Evolutionary conservation across 176 grass and related monocot genomes (phyloP).

Genomic region (Echinochloa phyllopogon): DNA sequence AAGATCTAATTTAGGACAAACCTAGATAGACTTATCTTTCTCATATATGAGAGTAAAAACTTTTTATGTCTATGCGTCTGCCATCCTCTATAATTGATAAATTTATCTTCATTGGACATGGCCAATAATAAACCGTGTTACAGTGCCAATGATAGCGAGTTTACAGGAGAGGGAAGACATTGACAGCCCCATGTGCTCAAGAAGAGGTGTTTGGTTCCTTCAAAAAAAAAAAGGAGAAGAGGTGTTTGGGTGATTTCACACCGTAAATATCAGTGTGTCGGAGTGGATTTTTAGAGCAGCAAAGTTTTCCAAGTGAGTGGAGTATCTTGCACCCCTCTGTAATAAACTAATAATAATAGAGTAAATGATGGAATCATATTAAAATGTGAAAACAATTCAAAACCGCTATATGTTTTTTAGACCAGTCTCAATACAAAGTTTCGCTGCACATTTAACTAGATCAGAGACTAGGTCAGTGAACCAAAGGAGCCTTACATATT

Average conservation of each 20-base stretch:
- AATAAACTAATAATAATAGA: background rate
- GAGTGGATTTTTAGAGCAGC: background rate
- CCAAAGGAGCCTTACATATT: no score
- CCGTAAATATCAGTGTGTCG: background rate
- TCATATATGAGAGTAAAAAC: background rate
- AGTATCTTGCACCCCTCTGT: background rate
- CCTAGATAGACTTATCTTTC: background rate
- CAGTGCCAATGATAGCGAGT: background rate
- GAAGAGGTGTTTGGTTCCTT: background rate
- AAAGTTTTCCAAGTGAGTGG: background rate
- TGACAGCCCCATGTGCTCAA: background rate
- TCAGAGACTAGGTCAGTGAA: no score
- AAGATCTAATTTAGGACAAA: background rate
- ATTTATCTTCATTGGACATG: background rate
- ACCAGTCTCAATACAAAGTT: no score
- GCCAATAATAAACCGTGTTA: background rate
- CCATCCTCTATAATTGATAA: background rate
- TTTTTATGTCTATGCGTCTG: background rate
- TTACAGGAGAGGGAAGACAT: background rate
- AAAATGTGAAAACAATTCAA: background rate
- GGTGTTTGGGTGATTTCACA: background rate
- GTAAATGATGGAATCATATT: background rate
- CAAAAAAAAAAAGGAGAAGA: background rate
- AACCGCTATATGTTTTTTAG: background rate
- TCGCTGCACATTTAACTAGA: no score